phyloP scores from a whole-genome alignment of 176 grass and related monocot genomes.

The Oryza meyeriana region DNA sequence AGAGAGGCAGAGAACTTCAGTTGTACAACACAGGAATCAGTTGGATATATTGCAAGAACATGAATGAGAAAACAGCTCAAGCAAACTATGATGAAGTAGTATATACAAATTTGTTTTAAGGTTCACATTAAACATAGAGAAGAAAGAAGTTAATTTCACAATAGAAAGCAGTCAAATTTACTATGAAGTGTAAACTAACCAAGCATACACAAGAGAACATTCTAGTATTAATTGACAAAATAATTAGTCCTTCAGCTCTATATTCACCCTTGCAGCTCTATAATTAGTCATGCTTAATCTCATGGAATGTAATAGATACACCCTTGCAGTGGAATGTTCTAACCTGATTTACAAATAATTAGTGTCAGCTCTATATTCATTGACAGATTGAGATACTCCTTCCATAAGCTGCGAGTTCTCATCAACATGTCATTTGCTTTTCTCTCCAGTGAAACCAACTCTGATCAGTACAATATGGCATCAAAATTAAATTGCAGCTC shows the following conservation, averaged over 20 bases:
- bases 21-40: not conserved
- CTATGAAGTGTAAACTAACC: not conserved
- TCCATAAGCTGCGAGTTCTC: conserved; percentile 1
- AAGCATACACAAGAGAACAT: not conserved
- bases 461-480: not conserved
- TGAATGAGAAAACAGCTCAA: not conserved
- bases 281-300: too few species aligned
- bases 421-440: not conserved
- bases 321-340: not conserved
- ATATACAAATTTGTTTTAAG: not conserved
- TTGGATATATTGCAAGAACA: not conserved
- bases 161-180: not conserved
- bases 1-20: not conserved
- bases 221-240: too few species aligned
- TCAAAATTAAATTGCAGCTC: not conserved
- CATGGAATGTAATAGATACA: not conserved
- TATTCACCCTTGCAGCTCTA: too few species aligned
- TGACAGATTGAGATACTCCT: conserved; percentile 1
- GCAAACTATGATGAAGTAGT: not conserved
- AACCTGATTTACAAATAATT: not conserved
- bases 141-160: not conserved
- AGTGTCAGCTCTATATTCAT: not conserved
- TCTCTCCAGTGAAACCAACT: not conserved
- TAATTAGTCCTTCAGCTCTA: too few species aligned
- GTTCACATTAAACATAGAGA: not conserved